These are phyloP conservation scores for Spraguea lophii DNA, from an alignment of 371 early-diverging fungal genomes.

Conservation along the genomic window DNA sequence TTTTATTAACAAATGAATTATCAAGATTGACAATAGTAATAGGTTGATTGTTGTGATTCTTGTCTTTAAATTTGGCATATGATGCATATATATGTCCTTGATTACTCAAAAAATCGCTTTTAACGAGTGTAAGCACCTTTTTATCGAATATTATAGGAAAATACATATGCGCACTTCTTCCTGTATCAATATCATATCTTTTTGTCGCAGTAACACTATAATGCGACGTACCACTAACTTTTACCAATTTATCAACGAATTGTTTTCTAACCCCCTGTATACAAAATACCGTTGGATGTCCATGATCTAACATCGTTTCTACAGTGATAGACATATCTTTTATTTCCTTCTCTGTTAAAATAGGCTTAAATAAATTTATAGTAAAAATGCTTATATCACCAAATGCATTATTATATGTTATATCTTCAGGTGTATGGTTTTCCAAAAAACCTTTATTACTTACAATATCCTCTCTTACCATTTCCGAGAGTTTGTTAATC, in stretches of 20 bases:
- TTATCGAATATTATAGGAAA: not conserved
- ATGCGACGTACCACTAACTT: not conserved
- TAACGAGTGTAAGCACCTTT: not conserved
- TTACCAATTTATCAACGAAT: no score
- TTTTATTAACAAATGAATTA: not conserved
- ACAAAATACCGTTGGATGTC: not conserved
- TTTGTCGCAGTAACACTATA: not conserved
- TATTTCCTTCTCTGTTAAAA: not conserved
- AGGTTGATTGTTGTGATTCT: not conserved
- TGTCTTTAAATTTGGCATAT: not conserved
- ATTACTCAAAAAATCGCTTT: not conserved
- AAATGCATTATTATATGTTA: no score
- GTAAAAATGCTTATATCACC: not conserved
- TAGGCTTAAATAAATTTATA: not conserved
- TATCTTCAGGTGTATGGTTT: no score
- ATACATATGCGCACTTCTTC: not conserved
- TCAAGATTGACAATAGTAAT: slow-evolving; percentile 1
- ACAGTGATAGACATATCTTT: not conserved
- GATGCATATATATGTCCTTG: not conserved
- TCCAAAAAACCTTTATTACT: no score
- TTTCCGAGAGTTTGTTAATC: no score
- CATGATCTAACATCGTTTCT: not conserved
- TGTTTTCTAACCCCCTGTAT: not conserved
- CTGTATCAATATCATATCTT: not conserved
- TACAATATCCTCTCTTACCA: no score